These are phyloP conservation scores for Climacium dendroides DNA, from an alignment of 225 moss, liverwort and hornwort species.

Conservation along the genomic window DNA sequence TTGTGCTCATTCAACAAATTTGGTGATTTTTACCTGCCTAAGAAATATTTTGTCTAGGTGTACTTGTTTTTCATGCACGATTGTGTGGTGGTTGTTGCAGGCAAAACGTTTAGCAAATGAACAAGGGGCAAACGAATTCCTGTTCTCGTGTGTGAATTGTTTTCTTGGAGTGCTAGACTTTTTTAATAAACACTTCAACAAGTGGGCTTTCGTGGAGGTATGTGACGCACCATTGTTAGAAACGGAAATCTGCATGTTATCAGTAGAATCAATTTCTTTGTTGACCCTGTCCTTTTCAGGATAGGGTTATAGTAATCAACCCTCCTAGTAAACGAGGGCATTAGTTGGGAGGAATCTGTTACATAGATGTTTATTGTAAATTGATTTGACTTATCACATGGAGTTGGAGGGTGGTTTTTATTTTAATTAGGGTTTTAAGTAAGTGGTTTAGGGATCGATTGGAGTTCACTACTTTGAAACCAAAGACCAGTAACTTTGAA, in stretches of 20 bases:
- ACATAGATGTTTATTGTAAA: not conserved
- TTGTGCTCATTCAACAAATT: not conserved
- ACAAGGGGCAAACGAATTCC: slow-evolving; percentile 79
- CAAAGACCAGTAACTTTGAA: not conserved
- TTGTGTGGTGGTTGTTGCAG: slow-evolving; percentile 11
- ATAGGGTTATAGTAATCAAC: not conserved
- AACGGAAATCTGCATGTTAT: not conserved
- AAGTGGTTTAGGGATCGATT: too few relatives aligned
- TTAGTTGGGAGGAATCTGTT: not conserved
- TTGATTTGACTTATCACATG: too few relatives aligned
- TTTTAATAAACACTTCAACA: slow-evolving; percentile 74
- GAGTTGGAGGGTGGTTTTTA: not conserved
- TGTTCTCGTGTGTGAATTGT: slow-evolving; percentile 87
- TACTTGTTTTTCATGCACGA: not conserved
- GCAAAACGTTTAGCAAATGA: slow-evolving; percentile 66
- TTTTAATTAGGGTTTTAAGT: too few relatives aligned
- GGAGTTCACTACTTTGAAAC: not conserved
- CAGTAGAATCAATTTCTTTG: not conserved
- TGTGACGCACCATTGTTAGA: not conserved
- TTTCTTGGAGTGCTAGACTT: slow-evolving; percentile 44
- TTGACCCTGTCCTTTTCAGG: not conserved
- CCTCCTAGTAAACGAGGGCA: not conserved
- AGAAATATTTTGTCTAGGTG: not conserved
- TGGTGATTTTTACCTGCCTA: not conserved
- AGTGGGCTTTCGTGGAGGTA: slow-evolving; percentile 92